Evolutionary conservation across 345 rosid species (phyloP).

Genomic region (Jatropha curcas): DNA sequence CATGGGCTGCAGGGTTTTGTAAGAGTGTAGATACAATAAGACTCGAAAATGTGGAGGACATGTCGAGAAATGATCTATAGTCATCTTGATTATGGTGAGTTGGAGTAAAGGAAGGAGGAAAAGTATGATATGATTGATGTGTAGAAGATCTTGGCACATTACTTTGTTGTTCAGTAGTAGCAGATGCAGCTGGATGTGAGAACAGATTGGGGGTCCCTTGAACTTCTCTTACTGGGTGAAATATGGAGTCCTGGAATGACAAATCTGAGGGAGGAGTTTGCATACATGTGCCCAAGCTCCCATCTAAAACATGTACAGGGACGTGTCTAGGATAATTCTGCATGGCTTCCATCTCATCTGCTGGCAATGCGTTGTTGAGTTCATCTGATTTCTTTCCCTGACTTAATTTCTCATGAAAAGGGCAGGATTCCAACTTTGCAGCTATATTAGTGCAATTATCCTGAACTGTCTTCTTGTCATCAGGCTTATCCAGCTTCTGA

Average conservation of each 20-base stretch:
- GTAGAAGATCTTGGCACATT: slow-evolving; percentile 37
- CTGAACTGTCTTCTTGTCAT: slow-evolving; percentile 44
- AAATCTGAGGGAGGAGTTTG: slow-evolving; percentile 46
- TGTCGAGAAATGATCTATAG: slow-evolving; percentile 64
- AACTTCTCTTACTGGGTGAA: slow-evolving; percentile 49
- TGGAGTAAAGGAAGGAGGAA: slow-evolving; percentile 51
- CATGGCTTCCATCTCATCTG: slow-evolving; percentile 50
- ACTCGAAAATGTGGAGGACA: slow-evolving; percentile 72
- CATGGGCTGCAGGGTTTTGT: slow-evolving; percentile 86
- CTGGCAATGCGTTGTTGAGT: slow-evolving; percentile 25
- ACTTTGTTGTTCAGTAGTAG: slow-evolving; percentile 48
- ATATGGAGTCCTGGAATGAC: slow-evolving; percentile 46
- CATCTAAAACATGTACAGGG: slow-evolving; percentile 59
- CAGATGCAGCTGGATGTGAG: slow-evolving; percentile 54
- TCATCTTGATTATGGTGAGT: slow-evolving; percentile 58
- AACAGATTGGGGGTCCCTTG: slow-evolving; percentile 41
- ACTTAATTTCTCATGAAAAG: slow-evolving; percentile 34
- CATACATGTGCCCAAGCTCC: slow-evolving; percentile 44
- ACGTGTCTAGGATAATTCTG: slow-evolving; percentile 74
- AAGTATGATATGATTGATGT: slow-evolving; percentile 52
- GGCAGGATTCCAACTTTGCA: slow-evolving; percentile 42
- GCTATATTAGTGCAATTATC: slow-evolving; percentile 51
- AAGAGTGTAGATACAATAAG: slow-evolving; percentile 64
- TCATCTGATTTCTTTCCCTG: slow-evolving; percentile 39
- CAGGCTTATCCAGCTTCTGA: slow-evolving; percentile 38